A percentile compares a stretch with the other conserved stretches of the same genome.
Evolutionary conservation across 208 protist genomes (phyloP).

Genomic region (Leishmania lainsoni): DNA sequence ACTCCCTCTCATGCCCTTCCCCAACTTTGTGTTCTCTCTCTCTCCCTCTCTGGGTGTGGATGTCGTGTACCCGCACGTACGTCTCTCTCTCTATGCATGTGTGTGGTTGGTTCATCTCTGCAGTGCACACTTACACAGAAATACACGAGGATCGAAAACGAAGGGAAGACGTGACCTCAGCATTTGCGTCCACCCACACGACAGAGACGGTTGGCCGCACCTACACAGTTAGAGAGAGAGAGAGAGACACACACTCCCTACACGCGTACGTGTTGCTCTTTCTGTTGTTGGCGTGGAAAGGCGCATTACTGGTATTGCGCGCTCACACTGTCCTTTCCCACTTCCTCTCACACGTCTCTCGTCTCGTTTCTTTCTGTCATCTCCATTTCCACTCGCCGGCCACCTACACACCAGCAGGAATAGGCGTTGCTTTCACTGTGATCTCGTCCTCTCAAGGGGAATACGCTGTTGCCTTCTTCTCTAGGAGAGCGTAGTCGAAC

Average conservation of each 20-base stretch:
- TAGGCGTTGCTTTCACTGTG: background rate
- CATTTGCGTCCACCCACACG: background rate
- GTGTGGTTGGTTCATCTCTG: background rate
- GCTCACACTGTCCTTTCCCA: background rate
- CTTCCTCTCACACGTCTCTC: background rate
- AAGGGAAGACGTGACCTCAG: background rate
- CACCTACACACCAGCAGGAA: background rate
- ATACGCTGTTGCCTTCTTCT: background rate
- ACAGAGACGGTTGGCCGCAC: background rate
- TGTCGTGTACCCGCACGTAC: background rate
- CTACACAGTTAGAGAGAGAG: too few species aligned
- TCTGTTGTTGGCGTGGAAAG: background rate
- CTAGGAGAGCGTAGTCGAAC: slow-evolving; percentile 9
- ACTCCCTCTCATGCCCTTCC: too few species aligned
- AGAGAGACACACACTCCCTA: background rate
- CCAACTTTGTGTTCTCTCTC: too few species aligned
- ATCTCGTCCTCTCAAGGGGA: background rate
- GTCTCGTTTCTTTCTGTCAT: background rate
- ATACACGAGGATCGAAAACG: background rate
- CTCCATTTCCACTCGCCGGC: background rate
- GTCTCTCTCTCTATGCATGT: too few species aligned
- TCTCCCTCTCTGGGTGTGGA: background rate
- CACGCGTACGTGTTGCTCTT: background rate
- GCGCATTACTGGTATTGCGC: background rate
- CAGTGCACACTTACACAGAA: background rate